These are phyloP conservation scores for Zizania latifolia DNA, from an alignment of 176 grass and related monocot species.

Conservation along the genomic window DNA sequence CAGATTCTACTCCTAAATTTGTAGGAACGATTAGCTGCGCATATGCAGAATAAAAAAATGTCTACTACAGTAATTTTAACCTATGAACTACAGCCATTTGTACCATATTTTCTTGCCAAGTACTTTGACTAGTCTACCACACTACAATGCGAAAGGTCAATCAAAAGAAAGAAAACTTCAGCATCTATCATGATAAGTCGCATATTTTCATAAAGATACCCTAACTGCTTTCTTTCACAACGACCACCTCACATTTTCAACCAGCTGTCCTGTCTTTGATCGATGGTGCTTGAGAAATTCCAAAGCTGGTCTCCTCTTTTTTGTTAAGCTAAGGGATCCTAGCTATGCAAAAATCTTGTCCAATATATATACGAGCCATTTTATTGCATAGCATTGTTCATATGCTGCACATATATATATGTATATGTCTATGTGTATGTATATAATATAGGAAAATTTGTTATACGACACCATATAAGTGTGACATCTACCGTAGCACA, in stretches of 20 bases:
- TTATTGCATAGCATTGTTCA: conserved; percentile 30
- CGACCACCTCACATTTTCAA: background rate
- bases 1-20: no score
- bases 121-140: background rate
- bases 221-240: conserved; percentile 1
- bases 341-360: background rate
- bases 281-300: conserved; percentile 17
- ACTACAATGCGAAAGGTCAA: background rate
- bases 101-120: background rate
- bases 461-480: no score
- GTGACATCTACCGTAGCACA: no score
- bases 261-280: background rate
- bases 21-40: no score
- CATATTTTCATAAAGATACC: background rate
- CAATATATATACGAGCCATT: background rate
- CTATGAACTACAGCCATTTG: background rate
- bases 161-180: background rate
- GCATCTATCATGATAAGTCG: background rate
- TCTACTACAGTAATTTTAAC: background rate
- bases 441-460: no score
- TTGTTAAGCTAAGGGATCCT: background rate
- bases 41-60: no score
- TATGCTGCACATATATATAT: conserved; percentile 7
- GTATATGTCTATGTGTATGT: no score
- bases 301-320: background rate